Base-by-base conservation (phyloP, 495 filamentous ascomycete genomes). In the Cladorrhinum samala region DNA sequence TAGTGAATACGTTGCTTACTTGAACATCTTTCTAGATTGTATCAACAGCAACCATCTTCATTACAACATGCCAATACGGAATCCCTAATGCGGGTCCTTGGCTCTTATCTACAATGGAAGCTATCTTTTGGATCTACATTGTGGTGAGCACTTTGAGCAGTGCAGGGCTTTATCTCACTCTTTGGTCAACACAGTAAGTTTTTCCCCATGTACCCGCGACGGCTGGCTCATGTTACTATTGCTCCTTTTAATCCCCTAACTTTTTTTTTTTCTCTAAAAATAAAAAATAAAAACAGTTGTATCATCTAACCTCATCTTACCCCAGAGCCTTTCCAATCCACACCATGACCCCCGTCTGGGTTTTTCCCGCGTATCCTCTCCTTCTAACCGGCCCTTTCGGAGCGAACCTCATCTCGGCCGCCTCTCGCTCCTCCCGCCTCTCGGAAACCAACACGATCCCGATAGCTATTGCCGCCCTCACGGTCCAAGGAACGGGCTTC, bases 321-420 rank as follows among this genome's bases (percentile, higher is more conserved):
- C 4, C 3, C n/a, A 55, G 53, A 50, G 50, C 84, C 19, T 92
- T 91, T 59, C 90, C 89, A 2, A 88, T 95, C 30, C 82, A 83
- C 17, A 82, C 84, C 30, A 95, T 95, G 89, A 95, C 89, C 0
- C 89, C 89, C 0, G 82, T 92, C 43, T 95, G 89, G 89, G 90
- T 95, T 30, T 95, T 95, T 54, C 89, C 89, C 0, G 89, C 87
- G 1, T 95, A 95, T 57, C 89, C 89, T 0, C 79, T 94, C 51
- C 79, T 95, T 5, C 81, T 95, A 0, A 79, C 86, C 4, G 89
- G 87, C 7, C 45, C 45, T 2, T 27, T 47, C 21, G 45, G 21
- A 43, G 77, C 78, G 9, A 79, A 84, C 41, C 72, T 95, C 13
- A 79, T 84, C 62, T 62, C 68, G 14, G 72, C 77, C 27, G 65